These are phyloP conservation scores for Mychonastes homosphaera DNA, from an alignment of 139 green algal genomes.

Conservation along the genomic window DNA sequence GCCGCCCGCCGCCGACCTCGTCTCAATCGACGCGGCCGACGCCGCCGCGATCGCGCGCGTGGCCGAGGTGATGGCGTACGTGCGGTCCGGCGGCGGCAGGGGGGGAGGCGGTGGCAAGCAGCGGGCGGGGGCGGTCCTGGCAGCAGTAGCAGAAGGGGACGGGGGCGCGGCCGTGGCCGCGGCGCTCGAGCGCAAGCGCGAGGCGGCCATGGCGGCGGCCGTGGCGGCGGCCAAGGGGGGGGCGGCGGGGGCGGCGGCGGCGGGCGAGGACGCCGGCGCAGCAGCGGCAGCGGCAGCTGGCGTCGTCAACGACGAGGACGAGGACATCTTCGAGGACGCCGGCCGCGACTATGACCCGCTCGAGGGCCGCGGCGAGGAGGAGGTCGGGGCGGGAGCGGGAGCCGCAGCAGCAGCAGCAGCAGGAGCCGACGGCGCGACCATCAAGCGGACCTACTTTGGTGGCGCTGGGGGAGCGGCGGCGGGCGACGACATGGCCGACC, in stretches of 20 bases:
- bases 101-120: background rate
- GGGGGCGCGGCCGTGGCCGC: conserved; percentile 29
- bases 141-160: conserved; percentile 55
- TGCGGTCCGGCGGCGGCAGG: conserved; percentile 26
- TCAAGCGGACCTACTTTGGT: too few relatives aligned
- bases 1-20: background rate
- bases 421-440: too few relatives aligned
- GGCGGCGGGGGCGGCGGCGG: background rate
- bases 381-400: background rate
- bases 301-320: conserved; percentile 38
- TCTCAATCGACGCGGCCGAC: conserved; percentile 26
- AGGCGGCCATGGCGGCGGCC: too few relatives aligned
- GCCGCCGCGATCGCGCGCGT: conserved; percentile 61
- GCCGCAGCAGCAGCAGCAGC: conserved; percentile 8
- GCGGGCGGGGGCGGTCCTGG: too few relatives aligned
- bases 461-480: too few relatives aligned
- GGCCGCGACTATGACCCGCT: conserved; percentile 87
- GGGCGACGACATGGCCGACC: too few relatives aligned
- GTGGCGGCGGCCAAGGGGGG: background rate
- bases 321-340: conserved; percentile 90
- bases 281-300: conserved; percentile 1
- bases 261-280: background rate
- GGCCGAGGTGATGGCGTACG: conserved; percentile 79
- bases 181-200: too few relatives aligned
- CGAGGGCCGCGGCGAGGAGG: too few relatives aligned